Base-by-base conservation (phyloP, 2,329 filamentous ascomycete species). In the Penicillium sp. region DNA sequence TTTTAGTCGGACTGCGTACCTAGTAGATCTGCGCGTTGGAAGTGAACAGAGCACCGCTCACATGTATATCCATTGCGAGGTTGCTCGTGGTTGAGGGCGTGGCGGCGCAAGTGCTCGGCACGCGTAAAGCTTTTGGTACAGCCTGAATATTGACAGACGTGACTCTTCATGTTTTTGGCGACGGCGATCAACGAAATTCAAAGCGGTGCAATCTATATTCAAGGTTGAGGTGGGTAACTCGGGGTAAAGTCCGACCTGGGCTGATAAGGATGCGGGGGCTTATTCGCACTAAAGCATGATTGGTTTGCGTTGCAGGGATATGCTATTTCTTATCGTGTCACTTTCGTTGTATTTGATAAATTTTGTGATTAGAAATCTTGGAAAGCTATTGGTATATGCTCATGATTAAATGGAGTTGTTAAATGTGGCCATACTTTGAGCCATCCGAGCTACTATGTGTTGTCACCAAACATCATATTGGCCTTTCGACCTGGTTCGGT, bases 1-100 rank as follows among this genome's bases (percentile, higher is more conserved):
- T 27, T 27, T 6, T 4, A 4, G 13, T 34, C 31, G 10, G 8
- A 6, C 13, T 27, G 53, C 77, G 70, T 72, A 82, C 83, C 80
- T 53, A 85, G 69, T 40, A 87, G 70, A 67, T 87, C 85, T 24
- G 79, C 81, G 43, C 85, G 77, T 62, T 83, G 83, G 68, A 86
- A 87, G 63, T 85, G 82, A 27, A 83, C 82, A 53, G 79, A 78
- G 58, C 85, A 88, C 62, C 84, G 73, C 47, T 79, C 70, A 63
- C 85, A 87, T 3, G 83, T 85, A 56, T 66, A 66, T 3, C 65
- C 66, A 36, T 78, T 79, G 42, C 81, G 79, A 0, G 78, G 77
- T 29, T 75, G 72, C n/a, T 75, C 73, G 62, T 85, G 83, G 61
- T 86, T 86, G 48, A 85, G 71, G 21, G 79, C 75, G 68, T 86